Evolutionary conservation across 2,329 filamentous ascomycete genomes (phyloP), one percentile per base, ranked within the genome.

Genomic region (Alternaria incomplexa): DNA sequence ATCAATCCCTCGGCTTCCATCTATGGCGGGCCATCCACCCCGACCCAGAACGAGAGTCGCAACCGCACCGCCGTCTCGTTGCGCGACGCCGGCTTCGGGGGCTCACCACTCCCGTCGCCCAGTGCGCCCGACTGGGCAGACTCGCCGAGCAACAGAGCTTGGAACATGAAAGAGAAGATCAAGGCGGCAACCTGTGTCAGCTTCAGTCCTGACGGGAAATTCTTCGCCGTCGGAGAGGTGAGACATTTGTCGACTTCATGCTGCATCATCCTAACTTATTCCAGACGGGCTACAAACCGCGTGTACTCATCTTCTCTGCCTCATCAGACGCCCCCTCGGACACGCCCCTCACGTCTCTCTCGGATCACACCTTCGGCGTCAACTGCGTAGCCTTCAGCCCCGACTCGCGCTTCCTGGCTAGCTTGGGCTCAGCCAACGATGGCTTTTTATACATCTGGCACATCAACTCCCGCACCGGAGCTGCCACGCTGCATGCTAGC

Each of bases 401-500:
- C 1, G 93, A 97, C 78, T 93, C 92, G 12, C 90, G 87, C 67
- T 97, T 91, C 79, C 86, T 99, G 32, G 96, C 96, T 3, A 97
- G 93, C 20, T 85, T 99, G 12, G 96, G 96, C 26, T 88, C 91
- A 17, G 87, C 91, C 58, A 97, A 97, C 77, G 96, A 99, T 80
- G 95, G 95, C 1, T 98, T 96, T 76, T 85, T 99, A 20, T 97
- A 95, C 77, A 86, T 98, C 26, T 98, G 95, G 94, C 89, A 86
- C 69, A 88, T 97, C 68, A 93, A 96, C 73, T 82, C 90, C n/a
- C 91, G 89, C 52, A 96, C 89, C 10, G 95, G 94, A 17, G 87
- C 90, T 20, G 90, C 93, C 2, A 93, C 86, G 71, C 83, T 98
- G 32, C 86, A 90, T 87, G 95, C 85, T 77, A 97, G 87, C 85